Percentiles rank a stretch among this genome's conserved stretches.
Conservation (phyloP, 345 rosid species). For the Heritiera littoralis region DNA sequence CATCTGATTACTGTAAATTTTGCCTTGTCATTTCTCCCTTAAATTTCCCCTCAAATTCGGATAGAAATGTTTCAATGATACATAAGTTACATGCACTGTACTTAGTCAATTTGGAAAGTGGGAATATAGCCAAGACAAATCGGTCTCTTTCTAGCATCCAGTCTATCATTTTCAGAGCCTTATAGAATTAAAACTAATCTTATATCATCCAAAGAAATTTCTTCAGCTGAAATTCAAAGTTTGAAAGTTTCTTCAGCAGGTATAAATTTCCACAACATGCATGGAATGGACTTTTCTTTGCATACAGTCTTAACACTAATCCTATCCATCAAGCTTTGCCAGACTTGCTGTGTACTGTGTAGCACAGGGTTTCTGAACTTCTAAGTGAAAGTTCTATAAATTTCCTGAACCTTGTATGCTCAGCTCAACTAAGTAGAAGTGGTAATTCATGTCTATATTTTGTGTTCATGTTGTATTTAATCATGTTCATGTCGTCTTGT, state of each 20-base stretch:
- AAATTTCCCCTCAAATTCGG: not conserved
- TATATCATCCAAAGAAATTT: not conserved
- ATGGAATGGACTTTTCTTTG: not conserved
- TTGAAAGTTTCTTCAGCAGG: not conserved
- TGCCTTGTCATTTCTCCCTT: not conserved
- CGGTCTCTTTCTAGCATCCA: not conserved
- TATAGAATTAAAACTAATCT: not conserved
- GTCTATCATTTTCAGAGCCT: constrained; percentile 6
- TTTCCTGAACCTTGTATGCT: too few relatives aligned
- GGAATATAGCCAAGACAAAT: not conserved
- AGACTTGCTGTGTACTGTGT: not conserved
- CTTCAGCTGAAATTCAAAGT: not conserved
- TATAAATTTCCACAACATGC: not conserved
- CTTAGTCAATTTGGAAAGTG: not conserved
- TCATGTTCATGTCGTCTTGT: too few relatives aligned
- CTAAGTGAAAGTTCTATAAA: too few relatives aligned
- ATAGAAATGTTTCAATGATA: not conserved
- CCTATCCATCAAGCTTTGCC: not conserved
- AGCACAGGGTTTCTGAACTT: too few relatives aligned
- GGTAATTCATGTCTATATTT: too few relatives aligned
- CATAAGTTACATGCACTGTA: not conserved
- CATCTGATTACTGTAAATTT: not conserved
- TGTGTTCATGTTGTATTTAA: too few relatives aligned
- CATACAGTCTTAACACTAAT: not conserved
- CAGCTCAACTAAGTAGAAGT: too few relatives aligned